A percentile compares a stretch with the other conserved stretches of the same genome.
Conservation (phyloP, 177 flowering plant species). For the Telopea speciosissima region DNA sequence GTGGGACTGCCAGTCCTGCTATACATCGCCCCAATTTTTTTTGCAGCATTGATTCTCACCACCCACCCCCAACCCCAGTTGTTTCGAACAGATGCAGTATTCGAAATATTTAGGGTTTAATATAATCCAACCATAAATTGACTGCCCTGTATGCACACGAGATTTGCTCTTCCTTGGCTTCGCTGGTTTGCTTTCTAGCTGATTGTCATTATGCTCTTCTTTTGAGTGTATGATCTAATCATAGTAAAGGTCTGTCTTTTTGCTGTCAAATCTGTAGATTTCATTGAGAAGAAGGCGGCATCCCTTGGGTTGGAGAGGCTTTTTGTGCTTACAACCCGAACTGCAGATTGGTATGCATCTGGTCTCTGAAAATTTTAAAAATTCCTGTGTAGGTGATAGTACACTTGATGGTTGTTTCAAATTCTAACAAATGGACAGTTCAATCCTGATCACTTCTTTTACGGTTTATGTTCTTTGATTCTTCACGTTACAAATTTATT, state of each 20-base stretch:
- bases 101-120: too few relatives aligned
- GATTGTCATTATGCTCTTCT: too few relatives aligned
- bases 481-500: too few relatives aligned
- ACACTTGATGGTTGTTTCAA: background rate
- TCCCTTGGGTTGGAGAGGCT: slow-evolving; percentile 68
- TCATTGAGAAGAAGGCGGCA: slow-evolving; percentile 86
- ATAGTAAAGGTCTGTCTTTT: background rate
- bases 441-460: background rate
- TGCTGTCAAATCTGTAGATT: slow-evolving; percentile 47
- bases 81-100: too few relatives aligned
- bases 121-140: too few relatives aligned
- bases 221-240: background rate
- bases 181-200: too few relatives aligned
- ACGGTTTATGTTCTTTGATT: background rate
- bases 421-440: background rate
- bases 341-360: slow-evolving; percentile 82
- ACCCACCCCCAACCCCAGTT: too few relatives aligned
- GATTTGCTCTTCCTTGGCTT: too few relatives aligned
- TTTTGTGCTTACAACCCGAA: slow-evolving; percentile 89
- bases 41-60: too few relatives aligned
- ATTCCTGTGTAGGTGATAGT: background rate
- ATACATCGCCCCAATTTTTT: too few relatives aligned
- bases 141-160: too few relatives aligned
- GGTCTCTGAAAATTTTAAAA: background rate
- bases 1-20: too few relatives aligned